Evolutionary conservation across 78 protist genomes (phyloP), one percentile per base, ranked within the genome.

Genomic region (Dictyostelium capitatum): DNA sequence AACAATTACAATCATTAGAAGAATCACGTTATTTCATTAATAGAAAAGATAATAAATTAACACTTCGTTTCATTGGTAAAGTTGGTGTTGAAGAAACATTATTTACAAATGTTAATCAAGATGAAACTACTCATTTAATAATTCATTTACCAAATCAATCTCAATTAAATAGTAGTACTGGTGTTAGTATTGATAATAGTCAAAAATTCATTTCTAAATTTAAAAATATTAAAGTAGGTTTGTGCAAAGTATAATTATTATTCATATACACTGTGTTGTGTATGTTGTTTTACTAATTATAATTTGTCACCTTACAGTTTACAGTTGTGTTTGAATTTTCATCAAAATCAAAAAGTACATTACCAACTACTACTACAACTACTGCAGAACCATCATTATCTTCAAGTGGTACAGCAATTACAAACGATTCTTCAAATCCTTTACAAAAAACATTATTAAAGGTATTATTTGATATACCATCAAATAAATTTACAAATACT

Each of bases 391-490:
- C 67, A n/a, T 12, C 41, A 48, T 48, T 41, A 48, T n/a, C 46
- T 25, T 75, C 82, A 4, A 75, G 54, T 72, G 54, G 50, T n/a
- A n/a, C 69, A 19, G 10, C 15, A 51, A 10, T 7, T 25, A n/a
- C 65, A 48, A 46, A 23, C 6, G 2, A 62, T 25, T 62, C 23
- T n/a, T 23, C 46, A n/a, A 25, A 25, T 69, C 9, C 75, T 12
- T 32, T 43, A 20, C 82, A 75, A 54, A 51, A 79, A 54, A 79
- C 50, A 23, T 11, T 54, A 25, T 54, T 85, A 25, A 72, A 85
- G 46, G 56, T 85, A 30, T 30, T 85, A 73, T 85, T 85, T 75
- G 83, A 85, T 62, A 75, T 85, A 15, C 92, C 92, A 17, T 28
- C 77, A 11, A 32, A 50, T 43, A 19, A 65, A 54, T 85, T 85